Evolutionary conservation across 257 asterid species (phyloP), one percentile per base, ranked within the genome.

Genomic region (Ehretia macrophylla): DNA sequence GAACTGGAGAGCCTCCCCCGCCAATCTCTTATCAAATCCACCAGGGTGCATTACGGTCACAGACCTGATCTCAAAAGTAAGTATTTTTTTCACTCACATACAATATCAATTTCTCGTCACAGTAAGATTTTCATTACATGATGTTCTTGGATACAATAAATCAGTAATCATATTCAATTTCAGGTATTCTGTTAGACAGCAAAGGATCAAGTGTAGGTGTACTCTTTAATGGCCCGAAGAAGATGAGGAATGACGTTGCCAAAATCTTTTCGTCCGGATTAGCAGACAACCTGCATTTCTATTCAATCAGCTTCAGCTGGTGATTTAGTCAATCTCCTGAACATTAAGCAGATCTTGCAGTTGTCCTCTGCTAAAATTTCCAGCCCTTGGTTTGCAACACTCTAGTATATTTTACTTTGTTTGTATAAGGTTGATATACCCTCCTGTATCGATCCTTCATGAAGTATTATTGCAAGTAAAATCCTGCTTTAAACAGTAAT

Each of bases 221-320:
- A 12, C 85, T 88, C 54, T 96, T 84, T n/a, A 76, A 91, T 38
- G 99, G 97, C 46, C 97, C 99, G 5, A 86, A 77, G 83, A 72
- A 70, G 53, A 77, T 92, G 95, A 86, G 86, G 73, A 72, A 83
- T 59, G 96, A 92, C 53, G 96, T 88, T 20, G 99, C 99, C 56
- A 79, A 72, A 62, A 81, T 92, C 39, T 92, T 97, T 62, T 76
- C 95, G 32, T 73, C 93, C 73, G 81, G 74, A 18, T 45, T 21
- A 50, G 83, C 86, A 49, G 80, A 78, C 12, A 84, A 88, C 72
- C 81, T 88, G 67, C 82, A 89, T 39, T 92, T 77, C 45, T 87
- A 88, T 69, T 79, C 95, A 66, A 76, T 81, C 74, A 92, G 96
- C 87, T 92, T 92, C 82, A 88, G 82, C 76, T 92, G 99, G 99